Conservation (phyloP, 2,329 filamentous ascomycete species). For the Colletotrichum limetticola region DNA sequence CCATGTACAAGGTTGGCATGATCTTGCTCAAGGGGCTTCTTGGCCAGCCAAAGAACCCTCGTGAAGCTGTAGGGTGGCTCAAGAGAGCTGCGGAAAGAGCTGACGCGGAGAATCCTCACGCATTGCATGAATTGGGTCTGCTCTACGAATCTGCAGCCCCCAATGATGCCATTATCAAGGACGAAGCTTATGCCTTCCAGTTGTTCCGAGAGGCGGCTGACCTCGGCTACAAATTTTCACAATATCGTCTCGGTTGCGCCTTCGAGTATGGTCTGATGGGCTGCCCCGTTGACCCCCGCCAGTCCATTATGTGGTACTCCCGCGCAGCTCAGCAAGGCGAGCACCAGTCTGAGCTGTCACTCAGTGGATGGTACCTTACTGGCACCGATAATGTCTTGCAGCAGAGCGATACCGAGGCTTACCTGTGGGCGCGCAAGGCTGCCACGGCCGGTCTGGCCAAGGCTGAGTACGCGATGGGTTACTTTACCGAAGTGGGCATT, state of each 20-base stretch:
- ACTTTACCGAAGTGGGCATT: slow-evolving; percentile 96
- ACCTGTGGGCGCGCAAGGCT: slow-evolving; percentile 95
- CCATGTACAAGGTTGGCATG: slow-evolving; percentile 99
- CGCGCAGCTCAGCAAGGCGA: slow-evolving; percentile 91
- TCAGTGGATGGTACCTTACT: slow-evolving; percentile 95
- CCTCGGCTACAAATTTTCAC: slow-evolving; percentile 93
- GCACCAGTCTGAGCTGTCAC: slow-evolving; percentile 87
- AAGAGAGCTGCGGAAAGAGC: slow-evolving; percentile 92
- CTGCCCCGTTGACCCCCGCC: slow-evolving; percentile 82
- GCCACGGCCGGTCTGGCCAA: slow-evolving; percentile 89
- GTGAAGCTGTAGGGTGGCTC: slow-evolving; percentile 91
- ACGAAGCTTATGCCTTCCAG: slow-evolving; percentile 83
- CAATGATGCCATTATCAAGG: slow-evolving; percentile 80
- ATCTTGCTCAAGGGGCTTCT: slow-evolving; percentile 92
- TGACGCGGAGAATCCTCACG: slow-evolving; percentile 91
- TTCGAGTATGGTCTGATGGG: slow-evolving; percentile 91
- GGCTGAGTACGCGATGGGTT: slow-evolving; percentile 98
- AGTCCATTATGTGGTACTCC: slow-evolving; percentile 94
- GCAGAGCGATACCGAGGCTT: slow-evolving; percentile 95
- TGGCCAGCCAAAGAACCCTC: slow-evolving; percentile 84
- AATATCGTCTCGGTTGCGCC: slow-evolving; percentile 87
- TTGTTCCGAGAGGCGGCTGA: slow-evolving; percentile 88
- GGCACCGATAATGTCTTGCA: slow-evolving; percentile 87
- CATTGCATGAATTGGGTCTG: slow-evolving; percentile 86
- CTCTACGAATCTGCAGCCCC: slow-evolving; percentile 71